Conservation (phyloP, 169 alveolate species). For the Plasmodium relictum region DNA sequence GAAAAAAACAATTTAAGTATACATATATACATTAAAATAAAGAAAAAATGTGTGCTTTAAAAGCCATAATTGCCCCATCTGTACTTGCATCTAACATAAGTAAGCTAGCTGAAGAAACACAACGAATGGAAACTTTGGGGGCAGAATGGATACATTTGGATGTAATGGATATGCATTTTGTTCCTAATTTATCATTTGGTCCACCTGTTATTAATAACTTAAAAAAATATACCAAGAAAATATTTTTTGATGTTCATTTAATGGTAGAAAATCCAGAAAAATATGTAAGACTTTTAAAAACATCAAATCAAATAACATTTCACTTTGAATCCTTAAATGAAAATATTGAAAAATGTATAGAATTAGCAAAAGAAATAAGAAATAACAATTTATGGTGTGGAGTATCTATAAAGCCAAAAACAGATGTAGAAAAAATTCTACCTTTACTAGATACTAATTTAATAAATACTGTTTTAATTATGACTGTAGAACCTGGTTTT, state of each 20-base stretch:
- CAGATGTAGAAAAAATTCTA: constrained; percentile 53
- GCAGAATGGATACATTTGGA: constrained; percentile 89
- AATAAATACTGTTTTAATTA: constrained; percentile 87
- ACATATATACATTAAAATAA: not conserved
- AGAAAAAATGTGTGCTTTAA: constrained; percentile 35
- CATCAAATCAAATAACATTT: constrained; percentile 87
- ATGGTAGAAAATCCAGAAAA: constrained; percentile 89
- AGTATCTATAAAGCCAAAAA: constrained; percentile 43
- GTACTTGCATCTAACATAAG: constrained; percentile 84
- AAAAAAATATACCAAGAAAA: constrained; percentile 79
- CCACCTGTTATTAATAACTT: constrained; percentile 87
- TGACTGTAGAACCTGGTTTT: constrained; percentile 96
- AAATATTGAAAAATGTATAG: constrained; percentile 45
- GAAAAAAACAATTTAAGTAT: not conserved
- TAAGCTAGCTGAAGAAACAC: constrained; percentile 83
- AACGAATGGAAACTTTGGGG: constrained; percentile 78
- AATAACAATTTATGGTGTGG: constrained; percentile 71
- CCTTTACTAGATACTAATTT: constrained; percentile 75
- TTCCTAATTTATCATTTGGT: constrained; percentile 91
- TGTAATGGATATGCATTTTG: constrained; percentile 85
- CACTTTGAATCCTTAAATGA: constrained; percentile 89
- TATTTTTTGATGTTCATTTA: constrained; percentile 90
- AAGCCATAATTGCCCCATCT: constrained; percentile 85
- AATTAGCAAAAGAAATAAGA: constrained; percentile 44
- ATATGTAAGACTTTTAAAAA: constrained; percentile 88